Evolutionary conservation across 2,329 filamentous ascomycete genomes (phyloP), one percentile per base, ranked within the genome.

Genomic region (Xylogone sp.): DNA sequence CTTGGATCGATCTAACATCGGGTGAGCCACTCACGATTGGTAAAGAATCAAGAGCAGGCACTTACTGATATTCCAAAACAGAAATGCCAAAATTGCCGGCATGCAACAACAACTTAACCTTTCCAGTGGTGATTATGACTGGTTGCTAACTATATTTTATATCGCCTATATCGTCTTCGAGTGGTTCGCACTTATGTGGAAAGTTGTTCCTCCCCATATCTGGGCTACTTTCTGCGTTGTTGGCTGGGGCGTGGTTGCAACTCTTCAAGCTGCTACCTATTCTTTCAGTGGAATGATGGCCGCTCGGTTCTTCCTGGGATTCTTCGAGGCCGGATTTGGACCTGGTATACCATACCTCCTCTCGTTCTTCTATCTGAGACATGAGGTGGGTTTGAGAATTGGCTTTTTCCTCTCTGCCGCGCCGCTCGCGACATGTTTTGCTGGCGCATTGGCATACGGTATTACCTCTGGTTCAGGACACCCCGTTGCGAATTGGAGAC

Each of bases 371-470:
- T 77, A 77, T 52, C 65, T 69, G 6, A 62, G 75, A 4, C 59
- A 68, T 18, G 88, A 92, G 61, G 72, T 92, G 9, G 88, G 87
- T 1, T 77, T 88, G 52, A 76, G 88, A 21, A 86, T 82, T 16
- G 87, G 86, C 9, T 70, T 91, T 5, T 88, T 89, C 65, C 77
- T 92, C 50, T 85, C 69, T 60, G 68, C 70, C 16, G 84, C 83
- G 0, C 84, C 86, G 1, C 71, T 88, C 13, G 85, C 85, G 3
- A 88, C 83, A 45, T 84, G 81, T 3, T 89, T 88, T 60, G 83
- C 84, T 0, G 84, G 85, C 51, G 84, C 84, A 2, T 68, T 87
- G 7, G 84, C 84, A 2, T 87, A 86, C 55, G 83, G 80, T 0
- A 87, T 89, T 57, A 88, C 84, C 0, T 83, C 79, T 5, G 81